phyloP scores from a whole-genome alignment of 441 rosid genomes.

The Croton laevigatus region DNA sequence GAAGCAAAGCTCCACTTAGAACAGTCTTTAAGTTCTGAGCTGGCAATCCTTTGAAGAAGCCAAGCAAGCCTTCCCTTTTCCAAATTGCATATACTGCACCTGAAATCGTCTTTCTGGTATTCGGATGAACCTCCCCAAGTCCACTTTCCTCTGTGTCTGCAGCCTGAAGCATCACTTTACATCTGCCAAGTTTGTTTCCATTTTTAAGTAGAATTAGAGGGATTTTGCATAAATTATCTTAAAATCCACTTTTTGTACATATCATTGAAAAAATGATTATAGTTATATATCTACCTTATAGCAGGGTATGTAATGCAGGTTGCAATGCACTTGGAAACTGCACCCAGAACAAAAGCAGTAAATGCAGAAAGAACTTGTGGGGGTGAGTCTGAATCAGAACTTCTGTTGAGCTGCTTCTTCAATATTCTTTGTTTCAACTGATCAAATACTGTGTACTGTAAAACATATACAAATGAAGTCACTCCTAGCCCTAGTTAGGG shows the following conservation, averaged over 20 bases:
- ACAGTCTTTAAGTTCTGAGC: constrained; percentile 91
- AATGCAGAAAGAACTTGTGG: constrained; percentile 69
- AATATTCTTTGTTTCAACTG: constrained; percentile 76
- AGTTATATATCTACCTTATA: constrained; percentile 49
- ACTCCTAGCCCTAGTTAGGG: background rate
- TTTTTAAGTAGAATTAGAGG: background rate
- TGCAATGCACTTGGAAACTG: constrained; percentile 80
- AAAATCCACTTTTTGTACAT: background rate
- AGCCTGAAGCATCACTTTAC: constrained; percentile 84
- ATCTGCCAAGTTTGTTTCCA: constrained; percentile 40
- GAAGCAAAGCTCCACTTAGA: constrained; percentile 73
- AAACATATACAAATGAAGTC: constrained; percentile 16
- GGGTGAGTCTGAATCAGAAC: constrained; percentile 38
- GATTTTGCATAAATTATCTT: background rate
- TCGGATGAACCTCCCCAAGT: constrained; percentile 26
- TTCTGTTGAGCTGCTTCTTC: constrained; percentile 33
- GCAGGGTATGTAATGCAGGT: constrained; percentile 88
- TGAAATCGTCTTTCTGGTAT: constrained; percentile 41
- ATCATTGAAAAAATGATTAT: too few species aligned
- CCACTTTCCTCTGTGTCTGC: constrained; percentile 55
- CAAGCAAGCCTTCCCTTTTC: constrained; percentile 73
- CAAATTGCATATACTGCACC: constrained; percentile 61
- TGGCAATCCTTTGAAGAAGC: constrained; percentile 81
- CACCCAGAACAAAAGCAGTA: constrained; percentile 76
- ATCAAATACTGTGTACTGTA: constrained; percentile 90